Conservation (phyloP, 208 protist species). For the Wallacemonas sp. region DNA sequence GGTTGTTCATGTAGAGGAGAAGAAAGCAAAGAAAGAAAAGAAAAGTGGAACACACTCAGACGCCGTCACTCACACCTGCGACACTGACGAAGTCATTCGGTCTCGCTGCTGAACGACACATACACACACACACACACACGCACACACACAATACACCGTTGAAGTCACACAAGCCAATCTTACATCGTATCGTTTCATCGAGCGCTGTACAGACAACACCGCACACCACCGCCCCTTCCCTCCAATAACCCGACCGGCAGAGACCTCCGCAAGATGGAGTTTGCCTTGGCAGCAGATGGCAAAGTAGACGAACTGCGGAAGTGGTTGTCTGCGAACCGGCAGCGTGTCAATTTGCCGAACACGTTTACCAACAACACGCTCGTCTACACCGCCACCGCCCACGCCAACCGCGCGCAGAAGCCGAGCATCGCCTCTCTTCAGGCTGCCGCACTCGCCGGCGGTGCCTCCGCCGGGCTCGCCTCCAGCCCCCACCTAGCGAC, state of each 20-base stretch:
- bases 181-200: background rate
- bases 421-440: background rate
- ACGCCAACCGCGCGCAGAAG: conserved; percentile 14
- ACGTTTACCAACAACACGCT: conserved; percentile 35
- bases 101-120: background rate
- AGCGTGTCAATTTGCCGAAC: conserved; percentile 49
- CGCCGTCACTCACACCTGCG: no score
- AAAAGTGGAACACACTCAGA: no score
- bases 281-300: conserved; percentile 40
- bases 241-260: no score
- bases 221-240: no score
- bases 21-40: conserved; percentile 9
- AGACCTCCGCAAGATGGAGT: conserved; percentile 55
- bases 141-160: background rate
- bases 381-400: conserved; percentile 34
- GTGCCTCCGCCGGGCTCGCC: background rate
- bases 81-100: no score
- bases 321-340: conserved; percentile 40
- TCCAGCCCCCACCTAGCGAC: conserved; percentile 17
- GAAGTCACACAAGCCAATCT: background rate
- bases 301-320: conserved; percentile 41
- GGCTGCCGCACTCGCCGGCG: background rate
- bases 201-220: no score
- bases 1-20: conserved; percentile 18
- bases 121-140: background rate